Base-by-base conservation (phyloP, 805 yeast species). In the Candida hungchunana region DNA sequence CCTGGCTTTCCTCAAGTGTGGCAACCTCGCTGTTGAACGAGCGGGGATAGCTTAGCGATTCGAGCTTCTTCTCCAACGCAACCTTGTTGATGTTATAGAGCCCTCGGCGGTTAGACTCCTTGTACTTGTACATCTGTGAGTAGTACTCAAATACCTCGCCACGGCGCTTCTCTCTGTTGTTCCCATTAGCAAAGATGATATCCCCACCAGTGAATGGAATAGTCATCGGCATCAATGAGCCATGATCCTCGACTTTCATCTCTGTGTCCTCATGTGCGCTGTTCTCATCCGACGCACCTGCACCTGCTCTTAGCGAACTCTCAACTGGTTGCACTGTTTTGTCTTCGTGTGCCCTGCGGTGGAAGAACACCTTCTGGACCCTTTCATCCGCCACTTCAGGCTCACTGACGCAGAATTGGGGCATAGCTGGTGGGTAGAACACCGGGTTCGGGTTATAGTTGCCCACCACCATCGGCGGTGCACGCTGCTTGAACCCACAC, bases 161-260 rank as follows among this genome's bases (percentile, higher is more conserved):
- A n/a, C 58, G 42, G 26, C 56, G 46, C 29, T 46, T 51, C 22
- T 51, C 58, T 24, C 56, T 43, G 29, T 50, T 53, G 33, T 53
- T 53, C 7, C 58, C 56, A 36, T 53, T 53, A 3, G 58, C 48
- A 31, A 51, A 53, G n/a, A 51, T 48, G 7, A 53, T 33, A 29
- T 51, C 54, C 7, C 37, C 28, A 8, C 27, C n/a, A 3, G 39
- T 7, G 24, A 23, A 41, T 19, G 20, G n/a, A 12, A 27, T 31
- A n/a, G 20, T 15, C 9, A 28, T 28, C n/a, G 26, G 32, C 7
- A 26, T 28, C 24, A 13, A 5, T 4, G 26, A 21, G 12, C 14
- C 32, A 13, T 26, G 32, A 19, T 27, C 32, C n/a, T 26, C 37
- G 10, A 22, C 31, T 14, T 18, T 26, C 4, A 32, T 25, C 4